These are phyloP conservation scores for Brassica nigra DNA, from an alignment of 345 rosid species.

Conservation along the genomic window DNA sequence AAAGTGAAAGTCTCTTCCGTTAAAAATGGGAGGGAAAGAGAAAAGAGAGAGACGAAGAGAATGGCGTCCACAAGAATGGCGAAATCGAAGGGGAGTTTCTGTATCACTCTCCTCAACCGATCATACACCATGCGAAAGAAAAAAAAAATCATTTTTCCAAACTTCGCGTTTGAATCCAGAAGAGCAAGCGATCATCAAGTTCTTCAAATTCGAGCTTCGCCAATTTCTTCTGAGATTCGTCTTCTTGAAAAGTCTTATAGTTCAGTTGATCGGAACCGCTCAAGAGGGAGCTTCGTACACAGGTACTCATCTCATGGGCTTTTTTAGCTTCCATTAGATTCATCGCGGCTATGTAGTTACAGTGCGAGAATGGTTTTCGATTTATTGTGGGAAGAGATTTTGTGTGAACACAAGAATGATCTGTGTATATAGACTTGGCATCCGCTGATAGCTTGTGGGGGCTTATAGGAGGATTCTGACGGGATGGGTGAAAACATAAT, in stretches of 20 bases:
- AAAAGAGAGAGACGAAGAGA: constrained; percentile 39
- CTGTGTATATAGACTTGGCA: no score
- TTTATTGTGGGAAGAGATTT: constrained; percentile 8
- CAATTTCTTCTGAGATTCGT: background rate
- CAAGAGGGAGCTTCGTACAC: background rate
- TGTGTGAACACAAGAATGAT: background rate
- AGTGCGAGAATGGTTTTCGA: constrained; percentile 10
- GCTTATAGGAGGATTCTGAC: constrained; percentile 37
- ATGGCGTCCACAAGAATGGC: constrained; percentile 46
- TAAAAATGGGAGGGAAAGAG: constrained; percentile 41
- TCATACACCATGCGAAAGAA: constrained; percentile 20
- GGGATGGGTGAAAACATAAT: constrained; percentile 46
- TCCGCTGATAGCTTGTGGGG: constrained; percentile 1
- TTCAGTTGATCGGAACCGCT: background rate
- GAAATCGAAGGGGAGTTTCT: constrained; percentile 41
- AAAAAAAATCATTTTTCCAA: constrained; percentile 20
- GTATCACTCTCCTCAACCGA: constrained; percentile 38
- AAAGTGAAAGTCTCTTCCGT: constrained; percentile 19
- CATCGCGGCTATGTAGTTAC: background rate
- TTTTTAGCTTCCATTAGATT: background rate
- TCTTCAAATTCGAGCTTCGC: background rate
- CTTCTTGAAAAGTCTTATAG: background rate
- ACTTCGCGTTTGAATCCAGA: constrained; percentile 12
- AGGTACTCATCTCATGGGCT: background rate
- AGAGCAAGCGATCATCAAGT: constrained; percentile 30